Base-by-base conservation (phyloP, 345 rosid species). In the Eucalyptus fibrosa region DNA sequence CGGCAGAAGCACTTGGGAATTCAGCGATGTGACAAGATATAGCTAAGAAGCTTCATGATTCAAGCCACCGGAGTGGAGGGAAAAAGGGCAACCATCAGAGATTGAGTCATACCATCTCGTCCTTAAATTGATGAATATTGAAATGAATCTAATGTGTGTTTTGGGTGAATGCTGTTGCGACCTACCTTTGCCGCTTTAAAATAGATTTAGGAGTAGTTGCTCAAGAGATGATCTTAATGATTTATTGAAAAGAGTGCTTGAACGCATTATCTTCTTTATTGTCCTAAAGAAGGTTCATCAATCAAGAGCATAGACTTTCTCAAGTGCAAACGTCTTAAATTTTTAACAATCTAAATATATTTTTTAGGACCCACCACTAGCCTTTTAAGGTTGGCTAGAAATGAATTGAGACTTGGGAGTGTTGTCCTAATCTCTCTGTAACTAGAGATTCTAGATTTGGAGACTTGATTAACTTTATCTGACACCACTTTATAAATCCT, bases 101-200 rank as follows among this genome's bases (percentile, higher is more conserved):
- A n/a, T 34, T 65, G 37, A n/a, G 8, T 34, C 0, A 0, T 65
- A n/a, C 77, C 40, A 65, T 65, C 69, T 28, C 0, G 34, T 60
- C 69, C 69, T 60, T 28, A 53, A 60, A 60, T 60, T 0, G 16
- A 60, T 60, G 32, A 23, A 53, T 53, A 53, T 19, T 53, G 56
- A 53, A 19, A 53, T 56, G 62, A 56, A 56, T 56, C 62, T 56
- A 56, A 56, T 56, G 30, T 9, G 60, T 24, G 62, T 56, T 56
- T 23, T 24, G 13, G 62, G 62, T 5, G 62, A 56, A 0, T 56
- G 0, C 62, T 28, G 32, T 60, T 0, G 0, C 0, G 8, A 3
- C 67, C 67, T 60, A 60, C 69, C 69, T 7, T 60, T 60, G 69
- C 69, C 9, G 8, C 69, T 0, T 0, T 0, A 6, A 1, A 60